These are phyloP conservation scores for Helianthus tuberosus DNA, from an alignment of 129 eudicot genomes.

Conservation along the genomic window DNA sequence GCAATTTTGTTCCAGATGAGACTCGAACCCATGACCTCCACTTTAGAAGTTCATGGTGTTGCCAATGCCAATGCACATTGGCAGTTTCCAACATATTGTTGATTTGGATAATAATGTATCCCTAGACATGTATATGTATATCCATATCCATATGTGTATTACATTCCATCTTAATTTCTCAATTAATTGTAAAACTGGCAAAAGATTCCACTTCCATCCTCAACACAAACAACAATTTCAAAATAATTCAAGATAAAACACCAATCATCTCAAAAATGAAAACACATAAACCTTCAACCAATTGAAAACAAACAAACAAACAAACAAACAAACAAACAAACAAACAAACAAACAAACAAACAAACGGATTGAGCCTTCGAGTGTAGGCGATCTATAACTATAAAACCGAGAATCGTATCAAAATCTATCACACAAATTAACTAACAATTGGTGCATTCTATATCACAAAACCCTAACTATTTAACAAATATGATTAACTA, in stretches of 20 bases:
- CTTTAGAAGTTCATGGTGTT: too few species aligned
- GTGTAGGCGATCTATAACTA: neutral
- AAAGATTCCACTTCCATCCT: too few species aligned
- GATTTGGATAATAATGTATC: too few species aligned
- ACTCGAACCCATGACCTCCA: too few species aligned
- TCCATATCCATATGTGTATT: too few species aligned
- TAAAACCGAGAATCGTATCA: neutral
- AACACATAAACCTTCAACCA: neutral
- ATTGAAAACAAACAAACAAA: neutral
- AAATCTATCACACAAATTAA: neutral
- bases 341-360: neutral
- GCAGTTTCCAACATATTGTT: too few species aligned
- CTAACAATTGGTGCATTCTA: neutral
- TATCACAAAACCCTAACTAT: conserved; percentile 3
- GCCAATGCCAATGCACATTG: too few species aligned
- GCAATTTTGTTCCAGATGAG: too few species aligned
- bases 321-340: neutral
- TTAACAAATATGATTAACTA: neutral
- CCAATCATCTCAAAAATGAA: neutral
- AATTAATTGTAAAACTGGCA: too few species aligned
- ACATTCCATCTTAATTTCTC: too few species aligned
- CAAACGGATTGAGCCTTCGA: neutral
- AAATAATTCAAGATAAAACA: neutral
- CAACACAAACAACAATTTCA: too few species aligned
- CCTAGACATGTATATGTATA: too few species aligned